Conservation (phyloP, 352 stramenopile genomes). For the Saprolegnia diclina region DNA sequence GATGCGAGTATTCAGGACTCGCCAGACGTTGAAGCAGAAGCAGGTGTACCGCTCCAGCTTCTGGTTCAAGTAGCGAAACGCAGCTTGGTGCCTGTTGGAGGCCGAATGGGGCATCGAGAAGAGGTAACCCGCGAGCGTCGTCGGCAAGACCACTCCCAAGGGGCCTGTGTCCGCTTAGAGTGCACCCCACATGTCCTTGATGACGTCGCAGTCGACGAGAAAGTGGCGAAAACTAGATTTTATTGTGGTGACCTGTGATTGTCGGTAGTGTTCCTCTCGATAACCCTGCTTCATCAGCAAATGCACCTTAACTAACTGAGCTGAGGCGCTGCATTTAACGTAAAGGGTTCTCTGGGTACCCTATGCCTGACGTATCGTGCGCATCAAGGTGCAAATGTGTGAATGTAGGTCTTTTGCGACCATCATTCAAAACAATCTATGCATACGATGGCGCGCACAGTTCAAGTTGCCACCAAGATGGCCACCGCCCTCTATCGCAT, state of each 20-base stretch:
- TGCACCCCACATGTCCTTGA: not conserved
- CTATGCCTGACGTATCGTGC: too few species aligned
- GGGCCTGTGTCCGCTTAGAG: not conserved
- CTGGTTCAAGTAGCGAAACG: not conserved
- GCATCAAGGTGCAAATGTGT: too few species aligned
- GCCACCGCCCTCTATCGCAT: not conserved
- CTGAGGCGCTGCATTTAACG: too few species aligned
- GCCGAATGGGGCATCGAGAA: not conserved
- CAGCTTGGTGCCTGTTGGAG: not conserved
- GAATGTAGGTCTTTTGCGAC: too few species aligned
- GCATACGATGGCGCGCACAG: too few species aligned
- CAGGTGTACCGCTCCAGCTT: not conserved
- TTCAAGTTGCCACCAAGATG: not conserved
- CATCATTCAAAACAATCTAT: too few species aligned
- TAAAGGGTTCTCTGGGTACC: too few species aligned
- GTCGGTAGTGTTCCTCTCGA: too few species aligned
- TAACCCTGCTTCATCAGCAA: too few species aligned
- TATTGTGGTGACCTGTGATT: too few species aligned
- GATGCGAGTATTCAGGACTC: not conserved
- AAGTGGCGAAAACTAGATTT: too few species aligned
- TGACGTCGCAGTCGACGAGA: not conserved
- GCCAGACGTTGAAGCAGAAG: not conserved
- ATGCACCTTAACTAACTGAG: too few species aligned
- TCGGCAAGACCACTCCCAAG: not conserved
- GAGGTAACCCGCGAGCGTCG: not conserved